Evolutionary conservation across 352 stramenopile species (phyloP).

Genomic region (Globisporangium spiculum): DNA sequence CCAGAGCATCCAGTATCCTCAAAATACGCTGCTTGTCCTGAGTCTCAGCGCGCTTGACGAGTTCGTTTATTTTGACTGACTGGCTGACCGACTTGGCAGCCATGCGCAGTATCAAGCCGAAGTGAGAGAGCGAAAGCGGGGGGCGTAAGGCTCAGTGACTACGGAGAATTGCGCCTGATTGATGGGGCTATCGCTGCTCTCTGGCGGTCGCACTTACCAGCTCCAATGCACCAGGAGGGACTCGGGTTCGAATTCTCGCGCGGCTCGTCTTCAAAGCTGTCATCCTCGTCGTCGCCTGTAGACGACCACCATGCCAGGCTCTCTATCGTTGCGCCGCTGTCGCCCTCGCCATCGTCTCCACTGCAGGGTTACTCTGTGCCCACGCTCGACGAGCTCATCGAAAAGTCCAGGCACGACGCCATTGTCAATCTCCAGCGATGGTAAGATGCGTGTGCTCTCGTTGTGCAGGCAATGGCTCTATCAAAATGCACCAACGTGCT

Average conservation of each 20-base stretch:
- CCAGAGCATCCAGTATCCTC: neutral
- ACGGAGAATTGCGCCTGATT: neutral
- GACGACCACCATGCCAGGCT: neutral
- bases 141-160: no score
- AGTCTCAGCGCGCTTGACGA: neutral
- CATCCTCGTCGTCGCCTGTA: neutral
- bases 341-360: neutral
- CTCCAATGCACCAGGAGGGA: neutral
- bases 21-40: neutral
- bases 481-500: neutral
- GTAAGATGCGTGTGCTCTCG: neutral
- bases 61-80: neutral
- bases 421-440: conserved; percentile 42
- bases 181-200: neutral
- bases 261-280: neutral
- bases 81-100: neutral
- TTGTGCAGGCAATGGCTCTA: neutral
- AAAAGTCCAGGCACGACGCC: conserved; percentile 37
- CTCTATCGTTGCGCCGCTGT: neutral
- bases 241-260: neutral
- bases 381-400: conserved; percentile 35
- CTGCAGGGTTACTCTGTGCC: conserved; percentile 9
- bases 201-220: neutral
- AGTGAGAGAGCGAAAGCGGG: no score
- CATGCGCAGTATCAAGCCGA: neutral